Evolutionary conservation across 495 filamentous ascomycete genomes (phyloP).

Genomic region (Lasiosphaeria miniovina): DNA sequence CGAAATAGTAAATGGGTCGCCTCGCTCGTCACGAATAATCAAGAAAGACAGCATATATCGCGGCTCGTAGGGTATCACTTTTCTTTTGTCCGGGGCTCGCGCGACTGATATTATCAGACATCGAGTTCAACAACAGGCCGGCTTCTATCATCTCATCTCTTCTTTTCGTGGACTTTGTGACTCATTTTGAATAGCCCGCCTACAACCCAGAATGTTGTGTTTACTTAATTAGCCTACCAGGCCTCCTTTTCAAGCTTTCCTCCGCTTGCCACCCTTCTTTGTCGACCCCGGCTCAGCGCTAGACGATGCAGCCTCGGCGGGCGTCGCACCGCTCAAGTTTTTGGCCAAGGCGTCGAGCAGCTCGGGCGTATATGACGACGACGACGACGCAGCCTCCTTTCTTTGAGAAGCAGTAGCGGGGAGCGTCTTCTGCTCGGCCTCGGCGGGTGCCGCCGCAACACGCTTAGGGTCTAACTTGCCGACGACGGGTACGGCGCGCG

Average conservation of each 20-base stretch:
- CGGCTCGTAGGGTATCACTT: too few species aligned
- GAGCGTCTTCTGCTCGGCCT: neutral
- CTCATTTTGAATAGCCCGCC: neutral
- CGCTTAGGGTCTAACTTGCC: constrained; percentile 64
- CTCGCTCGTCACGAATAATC: too few species aligned
- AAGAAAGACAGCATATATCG: too few species aligned
- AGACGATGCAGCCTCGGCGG: constrained; percentile 22
- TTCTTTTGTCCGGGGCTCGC: too few species aligned
- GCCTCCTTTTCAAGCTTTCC: constrained; percentile 36
- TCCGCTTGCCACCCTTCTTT: constrained; percentile 45
- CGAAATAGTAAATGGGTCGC: too few species aligned
- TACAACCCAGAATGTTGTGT: neutral
- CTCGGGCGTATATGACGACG: constrained; percentile 32
- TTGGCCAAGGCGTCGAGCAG: constrained; percentile 41
- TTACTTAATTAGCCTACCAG: neutral
- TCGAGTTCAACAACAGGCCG: too few species aligned
- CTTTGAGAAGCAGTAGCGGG: too few species aligned
- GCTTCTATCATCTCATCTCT: too few species aligned
- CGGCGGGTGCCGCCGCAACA: constrained; percentile 26
- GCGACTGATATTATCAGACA: too few species aligned
- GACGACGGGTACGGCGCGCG: constrained; percentile 64
- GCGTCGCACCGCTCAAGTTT: constrained; percentile 19
- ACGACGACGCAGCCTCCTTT: neutral
- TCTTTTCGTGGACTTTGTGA: neutral
- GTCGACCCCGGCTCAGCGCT: constrained; percentile 19